These are phyloP conservation scores for Tolypocladium cylindrosporum DNA, from an alignment of 2,329 filamentous ascomycete genomes.

Conservation along the genomic window DNA sequence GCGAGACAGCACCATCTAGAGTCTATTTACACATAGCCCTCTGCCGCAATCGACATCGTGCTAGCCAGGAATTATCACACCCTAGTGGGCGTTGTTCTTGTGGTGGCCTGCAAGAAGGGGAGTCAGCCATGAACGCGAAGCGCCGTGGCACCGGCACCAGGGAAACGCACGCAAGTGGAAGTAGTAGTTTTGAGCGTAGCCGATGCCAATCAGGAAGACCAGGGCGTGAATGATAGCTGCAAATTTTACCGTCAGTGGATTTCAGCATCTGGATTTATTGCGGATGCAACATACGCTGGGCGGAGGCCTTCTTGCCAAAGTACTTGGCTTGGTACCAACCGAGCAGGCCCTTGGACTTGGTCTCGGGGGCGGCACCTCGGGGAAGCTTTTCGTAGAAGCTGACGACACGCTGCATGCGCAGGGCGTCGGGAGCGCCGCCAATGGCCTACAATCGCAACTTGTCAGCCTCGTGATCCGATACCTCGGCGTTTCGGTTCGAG, in stretches of 20 bases:
- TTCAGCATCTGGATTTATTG: background rate
- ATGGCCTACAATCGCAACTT: slow-evolving; percentile 56
- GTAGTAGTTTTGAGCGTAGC: slow-evolving; percentile 99
- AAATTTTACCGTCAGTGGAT: slow-evolving; percentile 10
- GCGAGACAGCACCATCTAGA: slow-evolving; percentile 17
- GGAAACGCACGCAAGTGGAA: slow-evolving; percentile 87
- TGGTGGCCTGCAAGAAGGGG: slow-evolving; percentile 67
- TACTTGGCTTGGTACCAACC: slow-evolving; percentile 84
- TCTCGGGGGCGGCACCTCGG: slow-evolving; percentile 77
- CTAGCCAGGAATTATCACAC: slow-evolving; percentile 8
- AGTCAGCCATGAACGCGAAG: slow-evolving; percentile 1
- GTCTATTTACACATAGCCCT: slow-evolving; percentile 32
- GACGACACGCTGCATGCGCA: slow-evolving; percentile 96
- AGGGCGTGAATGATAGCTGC: slow-evolving; percentile 84
- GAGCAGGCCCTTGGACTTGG: slow-evolving; percentile 71
- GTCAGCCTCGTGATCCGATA: slow-evolving; percentile 23
- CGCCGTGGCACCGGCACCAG: background rate
- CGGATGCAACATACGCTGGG: slow-evolving; percentile 58
- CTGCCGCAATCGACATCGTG: slow-evolving; percentile 13
- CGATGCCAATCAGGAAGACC: slow-evolving; percentile 64
- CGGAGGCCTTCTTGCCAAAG: slow-evolving; percentile 90
- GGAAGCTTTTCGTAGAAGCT: slow-evolving; percentile 98
- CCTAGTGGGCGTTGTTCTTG: slow-evolving; percentile 99
- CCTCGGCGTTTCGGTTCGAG: slow-evolving; percentile 3
- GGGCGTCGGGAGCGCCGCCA: slow-evolving; percentile 87